Evolutionary conservation across 2,329 filamentous ascomycete genomes (phyloP).

Genomic region (Aspergillus arachidicola): DNA sequence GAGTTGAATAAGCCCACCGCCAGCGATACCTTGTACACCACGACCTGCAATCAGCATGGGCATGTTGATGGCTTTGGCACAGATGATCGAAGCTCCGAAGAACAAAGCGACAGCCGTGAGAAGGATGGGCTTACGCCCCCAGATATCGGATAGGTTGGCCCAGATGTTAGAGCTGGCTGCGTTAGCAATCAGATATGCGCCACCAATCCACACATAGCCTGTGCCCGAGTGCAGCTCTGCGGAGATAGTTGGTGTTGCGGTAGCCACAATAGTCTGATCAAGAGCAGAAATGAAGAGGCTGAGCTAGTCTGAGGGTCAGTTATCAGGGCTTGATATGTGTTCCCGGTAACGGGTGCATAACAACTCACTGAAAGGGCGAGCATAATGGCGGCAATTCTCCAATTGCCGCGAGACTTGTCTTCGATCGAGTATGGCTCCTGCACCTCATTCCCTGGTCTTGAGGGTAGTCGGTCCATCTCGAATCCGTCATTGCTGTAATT

Average conservation of each 20-base stretch:
- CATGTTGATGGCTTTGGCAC: conserved; percentile 52
- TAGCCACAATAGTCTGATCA: conserved; percentile 60
- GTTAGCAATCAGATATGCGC: conserved; percentile 70
- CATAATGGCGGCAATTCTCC: conserved; percentile 21
- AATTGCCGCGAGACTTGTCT: conserved; percentile 13
- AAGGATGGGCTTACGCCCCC: conserved; percentile 49
- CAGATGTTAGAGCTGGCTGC: conserved; percentile 71
- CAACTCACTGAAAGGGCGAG: conserved; percentile 21
- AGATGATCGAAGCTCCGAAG: conserved; percentile 53
- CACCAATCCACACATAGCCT: conserved; percentile 79
- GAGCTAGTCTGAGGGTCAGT: conserved; percentile 13
- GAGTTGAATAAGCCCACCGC: conserved; percentile 56
- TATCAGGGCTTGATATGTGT: background rate
- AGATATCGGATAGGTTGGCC: conserved; percentile 55
- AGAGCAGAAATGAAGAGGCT: conserved; percentile 33
- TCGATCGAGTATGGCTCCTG: background rate
- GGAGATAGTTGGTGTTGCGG: conserved; percentile 62
- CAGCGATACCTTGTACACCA: conserved; percentile 57
- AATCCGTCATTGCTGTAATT: background rate
- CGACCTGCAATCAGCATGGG: conserved; percentile 57
- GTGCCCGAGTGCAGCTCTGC: conserved; percentile 65
- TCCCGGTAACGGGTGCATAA: background rate
- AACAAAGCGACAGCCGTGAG: conserved; percentile 54
- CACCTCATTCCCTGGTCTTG: background rate
- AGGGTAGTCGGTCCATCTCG: background rate